Base-by-base conservation (phyloP, 176 grass and related monocot genomes). In the Phyllostachys edulis region DNA sequence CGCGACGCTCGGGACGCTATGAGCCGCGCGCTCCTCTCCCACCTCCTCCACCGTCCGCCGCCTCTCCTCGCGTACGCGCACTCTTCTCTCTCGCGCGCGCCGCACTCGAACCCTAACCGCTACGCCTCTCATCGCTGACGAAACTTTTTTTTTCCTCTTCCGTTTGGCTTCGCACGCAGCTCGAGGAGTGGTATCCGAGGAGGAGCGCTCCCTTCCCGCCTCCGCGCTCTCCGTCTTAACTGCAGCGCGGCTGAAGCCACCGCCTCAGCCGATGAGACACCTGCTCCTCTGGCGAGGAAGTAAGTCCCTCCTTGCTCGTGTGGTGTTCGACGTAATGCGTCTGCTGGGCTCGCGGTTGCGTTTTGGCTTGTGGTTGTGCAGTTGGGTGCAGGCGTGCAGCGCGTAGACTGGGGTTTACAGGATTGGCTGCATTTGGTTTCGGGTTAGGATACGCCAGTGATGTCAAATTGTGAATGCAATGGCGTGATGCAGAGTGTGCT, bases 21-120 rank as follows among this genome's bases (percentile, higher is more conserved):
- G 88, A 90, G 88, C 74, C 84, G 88, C 80, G 73, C 88, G 67
- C 80, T 90, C 50, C 88, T 90, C 74, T 77, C 84, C 40, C 88
- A 90, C 37, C 59, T 85, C 77, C 85, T 91, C 77, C 90, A 77
- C 77, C 71, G 65, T 56, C 90, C 86, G 72, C 90, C 90, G 66
- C 90, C 85, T 10, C 82, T 82, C 71, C 65, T 90, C 79, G 40
- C 80, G 84, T 90, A 90, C 59, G 57, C n/a, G 21, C 27, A 4
- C 34, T 75, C 9, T 23, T 40, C 59, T 14, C 12, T 7, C 38
- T 24, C 47, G 3, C 68, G 23, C 27, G 20, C 17, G 41, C 76
- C 6, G 62, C 64, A 23, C 46, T 80, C 45, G 27, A 20, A 27
- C 23, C 73, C 38, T 36, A 18, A 10, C 12, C 27, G n/a, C 64